These are phyloP conservation scores for Vanrija sp. DNA, from an alignment of 1,284 basidiomycete genomes.

Conservation along the genomic window DNA sequence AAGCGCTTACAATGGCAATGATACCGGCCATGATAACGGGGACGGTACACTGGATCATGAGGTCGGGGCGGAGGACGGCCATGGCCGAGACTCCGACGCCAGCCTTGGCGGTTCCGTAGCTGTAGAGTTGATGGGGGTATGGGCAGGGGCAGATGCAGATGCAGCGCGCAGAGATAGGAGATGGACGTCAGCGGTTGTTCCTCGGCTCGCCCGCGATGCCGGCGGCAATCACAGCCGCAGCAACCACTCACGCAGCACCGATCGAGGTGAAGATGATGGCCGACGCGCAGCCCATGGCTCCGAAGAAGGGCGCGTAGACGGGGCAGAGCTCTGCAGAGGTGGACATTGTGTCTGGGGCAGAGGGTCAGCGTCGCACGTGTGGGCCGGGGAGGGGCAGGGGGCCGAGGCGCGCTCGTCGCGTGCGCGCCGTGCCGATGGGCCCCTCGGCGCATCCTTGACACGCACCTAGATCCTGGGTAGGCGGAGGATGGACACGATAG, in stretches of 20 bases:
- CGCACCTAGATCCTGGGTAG: not conserved
- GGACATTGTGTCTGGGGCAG: conserved; percentile 56
- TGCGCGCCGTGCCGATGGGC: not conserved
- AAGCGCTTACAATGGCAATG: conserved; percentile 67
- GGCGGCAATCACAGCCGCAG: too few relatives aligned
- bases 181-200: conserved; percentile 1
- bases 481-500: not conserved
- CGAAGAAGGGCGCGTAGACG: conserved; percentile 95
- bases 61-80: conserved; percentile 90
- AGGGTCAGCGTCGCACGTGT: not conserved
- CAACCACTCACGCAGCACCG: conserved; percentile 48
- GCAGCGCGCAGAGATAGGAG: not conserved
- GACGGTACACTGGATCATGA: conserved; percentile 93
- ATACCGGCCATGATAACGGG: conserved; percentile 99
- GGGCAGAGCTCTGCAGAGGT: conserved; percentile 74
- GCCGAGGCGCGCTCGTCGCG: too few relatives aligned
- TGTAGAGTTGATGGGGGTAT: too few relatives aligned
- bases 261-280: conserved; percentile 94
- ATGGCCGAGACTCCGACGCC: conserved; percentile 98
- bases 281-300: conserved; percentile 93
- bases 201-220: not conserved
- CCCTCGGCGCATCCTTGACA: not conserved
- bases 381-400: not conserved
- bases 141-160: too few relatives aligned
- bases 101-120: conserved; percentile 92